Evolutionary conservation across 352 stramenopile species (phyloP), one percentile per base, ranked within the genome.

Genomic region (Pythium insidiosum): DNA sequence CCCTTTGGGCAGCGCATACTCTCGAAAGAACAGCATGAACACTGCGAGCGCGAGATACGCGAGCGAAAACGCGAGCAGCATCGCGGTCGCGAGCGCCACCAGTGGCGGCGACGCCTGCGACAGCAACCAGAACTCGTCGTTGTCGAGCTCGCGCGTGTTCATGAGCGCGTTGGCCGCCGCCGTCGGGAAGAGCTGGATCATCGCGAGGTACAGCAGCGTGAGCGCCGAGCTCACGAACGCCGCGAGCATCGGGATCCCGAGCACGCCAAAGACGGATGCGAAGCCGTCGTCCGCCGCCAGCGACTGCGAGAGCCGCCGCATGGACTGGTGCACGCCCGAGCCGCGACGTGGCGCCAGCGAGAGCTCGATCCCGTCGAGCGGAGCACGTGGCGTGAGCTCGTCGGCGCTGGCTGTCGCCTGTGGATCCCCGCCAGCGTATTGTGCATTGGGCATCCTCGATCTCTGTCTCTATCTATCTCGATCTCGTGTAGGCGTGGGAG

Each of bases 101-200:
- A 53, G 22, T 18, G 33, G 12, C 0, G 10, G 28, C 0, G 43
- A 23, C 9, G 44, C 30, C 10, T 47, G 26, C 6, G 22, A 19
- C 2, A 58, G 26, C 28, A 64, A 18, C 56, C 50, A 65, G 31
- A 61, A 65, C 1, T 65, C 38, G 1, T 42, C 50, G 15, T 50
- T 6, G 43, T 61, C 46, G 3, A 55, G 19, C 6, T 38, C n/a
- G 4, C 10, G 5, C 5, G 56, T 65, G n/a, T 40, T 22, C 56
- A 61, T 65, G 21, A 57, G n/a, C 4, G n/a, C 28, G 22, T 64
- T 64, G 16, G 44, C 47, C 9, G 49, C 22, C n/a, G 53, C 31
- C 0, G 40, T 39, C 6, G 56, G 56, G 29, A 45, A 39, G 12
- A 64, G 3, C 20, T 60, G 56, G 13, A 64, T 34, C 0, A 42